Evolutionary conservation across 2,329 filamentous ascomycete genomes (phyloP).

Genomic region (Exophiala dermatitidis): DNA sequence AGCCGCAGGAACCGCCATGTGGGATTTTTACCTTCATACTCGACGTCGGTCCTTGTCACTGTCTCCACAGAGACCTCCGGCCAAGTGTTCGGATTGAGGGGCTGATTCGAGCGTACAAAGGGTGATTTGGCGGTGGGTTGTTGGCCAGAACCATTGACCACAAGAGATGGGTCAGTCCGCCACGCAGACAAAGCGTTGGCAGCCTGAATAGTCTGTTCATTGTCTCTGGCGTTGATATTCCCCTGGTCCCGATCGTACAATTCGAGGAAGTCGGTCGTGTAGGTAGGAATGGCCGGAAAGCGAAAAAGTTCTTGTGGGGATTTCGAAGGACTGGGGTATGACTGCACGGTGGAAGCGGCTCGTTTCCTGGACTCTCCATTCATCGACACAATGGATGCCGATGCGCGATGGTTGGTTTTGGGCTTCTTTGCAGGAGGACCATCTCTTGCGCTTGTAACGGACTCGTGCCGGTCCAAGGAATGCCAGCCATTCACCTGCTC

Average conservation of each 20-base stretch:
- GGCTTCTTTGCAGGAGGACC: slow-evolving; percentile 65
- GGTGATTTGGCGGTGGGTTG: slow-evolving; percentile 55
- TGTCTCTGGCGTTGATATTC: slow-evolving; percentile 51
- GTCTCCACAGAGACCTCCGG: slow-evolving; percentile 48
- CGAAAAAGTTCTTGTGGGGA: slow-evolving; percentile 46
- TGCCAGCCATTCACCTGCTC: slow-evolving; percentile 60
- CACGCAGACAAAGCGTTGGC: slow-evolving; percentile 69
- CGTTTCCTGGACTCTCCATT: slow-evolving; percentile 55
- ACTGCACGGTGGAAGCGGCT: slow-evolving; percentile 51
- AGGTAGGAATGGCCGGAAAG: slow-evolving; percentile 59
- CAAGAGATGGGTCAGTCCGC: slow-evolving; percentile 65
- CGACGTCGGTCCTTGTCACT: slow-evolving; percentile 43
- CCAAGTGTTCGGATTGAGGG: slow-evolving; percentile 49
- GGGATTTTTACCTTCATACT: slow-evolving; percentile 51
- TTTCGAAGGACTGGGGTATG: slow-evolving; percentile 67
- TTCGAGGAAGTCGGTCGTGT: slow-evolving; percentile 67
- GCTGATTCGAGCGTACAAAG: slow-evolving; percentile 55
- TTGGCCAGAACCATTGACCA: slow-evolving; percentile 59
- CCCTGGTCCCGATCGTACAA: slow-evolving; percentile 60
- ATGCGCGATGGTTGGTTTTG: slow-evolving; percentile 74
- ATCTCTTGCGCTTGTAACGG: slow-evolving; percentile 44
- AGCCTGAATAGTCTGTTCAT: slow-evolving; percentile 69
- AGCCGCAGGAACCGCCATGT: slow-evolving; percentile 59
- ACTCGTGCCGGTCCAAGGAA: slow-evolving; percentile 52
- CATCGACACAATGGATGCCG: slow-evolving; percentile 66